phyloP scores from a whole-genome alignment of 2,329 filamentous ascomycete species.

The Fusarium sp. region DNA sequence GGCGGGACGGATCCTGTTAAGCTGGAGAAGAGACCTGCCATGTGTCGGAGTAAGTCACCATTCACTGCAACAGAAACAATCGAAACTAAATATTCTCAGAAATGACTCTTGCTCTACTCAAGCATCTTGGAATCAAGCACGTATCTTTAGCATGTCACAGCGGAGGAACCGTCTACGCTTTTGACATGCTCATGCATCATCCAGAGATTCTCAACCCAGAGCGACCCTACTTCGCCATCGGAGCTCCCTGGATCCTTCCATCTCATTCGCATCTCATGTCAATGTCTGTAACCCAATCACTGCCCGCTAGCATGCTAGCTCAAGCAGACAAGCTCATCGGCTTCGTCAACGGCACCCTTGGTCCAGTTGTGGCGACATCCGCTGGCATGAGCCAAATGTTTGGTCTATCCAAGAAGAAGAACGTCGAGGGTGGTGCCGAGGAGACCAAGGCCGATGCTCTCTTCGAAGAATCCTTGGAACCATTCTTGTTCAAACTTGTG shows the following conservation, averaged over 20 bases:
- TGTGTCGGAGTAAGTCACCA: constrained; percentile 10
- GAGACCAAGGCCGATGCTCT: background rate
- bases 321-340: constrained; percentile 22
- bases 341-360: constrained; percentile 8
- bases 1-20: constrained; percentile 11
- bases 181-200: constrained; percentile 23
- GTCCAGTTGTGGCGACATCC: constrained; percentile 5
- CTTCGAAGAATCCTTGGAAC: background rate
- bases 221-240: constrained; percentile 10
- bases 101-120: constrained; percentile 5
- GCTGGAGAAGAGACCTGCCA: background rate
- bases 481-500: background rate
- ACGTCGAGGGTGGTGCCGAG: background rate
- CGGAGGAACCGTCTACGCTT: constrained; percentile 21
- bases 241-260: constrained; percentile 10
- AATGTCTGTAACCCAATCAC: constrained; percentile 1
- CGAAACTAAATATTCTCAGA: background rate
- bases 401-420: background rate
- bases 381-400: constrained; percentile 17
- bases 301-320: background rate
- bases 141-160: constrained; percentile 21
- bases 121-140: constrained; percentile 1
- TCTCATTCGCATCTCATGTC: background rate
- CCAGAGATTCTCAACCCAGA: constrained; percentile 22
- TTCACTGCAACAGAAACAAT: fast-evolving